A percentile compares a stretch with the other conserved stretches of the same genome.
Evolutionary conservation across 139 green algal genomes (phyloP).

Genomic region (Micromonas commoda): DNA sequence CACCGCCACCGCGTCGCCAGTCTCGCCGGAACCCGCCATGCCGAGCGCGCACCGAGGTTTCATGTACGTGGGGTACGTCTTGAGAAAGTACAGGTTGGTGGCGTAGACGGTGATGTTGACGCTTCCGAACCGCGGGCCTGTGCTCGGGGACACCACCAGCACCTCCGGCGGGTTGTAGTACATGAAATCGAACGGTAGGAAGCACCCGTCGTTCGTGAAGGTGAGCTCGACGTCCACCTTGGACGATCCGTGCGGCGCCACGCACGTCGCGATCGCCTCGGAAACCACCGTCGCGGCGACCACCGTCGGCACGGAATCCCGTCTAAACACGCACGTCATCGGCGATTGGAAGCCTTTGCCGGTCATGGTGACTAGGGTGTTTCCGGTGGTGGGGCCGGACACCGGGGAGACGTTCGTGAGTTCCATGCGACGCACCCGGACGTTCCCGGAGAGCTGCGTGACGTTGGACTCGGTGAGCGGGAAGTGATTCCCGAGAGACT

Average conservation of each 20-base stretch:
- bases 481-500: not conserved
- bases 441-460: not conserved
- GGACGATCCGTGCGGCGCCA: not conserved
- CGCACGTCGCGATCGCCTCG: not conserved
- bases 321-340: not conserved
- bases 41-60: not conserved
- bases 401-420: not conserved
- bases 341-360: not conserved
- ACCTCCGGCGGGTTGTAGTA: not conserved
- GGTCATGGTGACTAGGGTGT: not conserved
- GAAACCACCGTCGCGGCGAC: not conserved
- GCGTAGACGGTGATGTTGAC: not conserved
- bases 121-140: not conserved
- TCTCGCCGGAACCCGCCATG: not conserved
- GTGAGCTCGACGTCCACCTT: not conserved
- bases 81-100: conserved; percentile 1
- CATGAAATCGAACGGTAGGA: not conserved
- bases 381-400: not conserved
- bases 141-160: not conserved
- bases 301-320: not conserved
- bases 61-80: not conserved
- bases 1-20: not conserved
- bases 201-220: not conserved
- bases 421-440: not conserved
- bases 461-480: not conserved